Conservation (phyloP, 495 filamentous ascomycete species). For the Talaromyces liani region DNA sequence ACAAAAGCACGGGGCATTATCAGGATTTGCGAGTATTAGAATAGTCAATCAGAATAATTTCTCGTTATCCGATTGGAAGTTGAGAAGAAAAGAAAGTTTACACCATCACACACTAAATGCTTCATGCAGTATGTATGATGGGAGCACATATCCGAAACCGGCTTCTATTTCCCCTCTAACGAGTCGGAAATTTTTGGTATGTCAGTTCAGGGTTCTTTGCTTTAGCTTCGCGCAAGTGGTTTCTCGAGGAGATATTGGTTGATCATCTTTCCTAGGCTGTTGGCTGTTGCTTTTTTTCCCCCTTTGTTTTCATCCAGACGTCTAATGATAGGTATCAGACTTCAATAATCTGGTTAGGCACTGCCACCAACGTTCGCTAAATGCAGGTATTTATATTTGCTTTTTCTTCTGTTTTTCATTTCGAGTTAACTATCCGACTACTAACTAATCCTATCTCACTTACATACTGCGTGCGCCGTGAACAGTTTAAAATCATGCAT, state of each 20-base stretch:
- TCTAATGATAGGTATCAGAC: neutral
- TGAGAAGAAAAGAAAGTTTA: neutral
- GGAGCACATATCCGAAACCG: neutral
- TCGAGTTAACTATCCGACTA: neutral
- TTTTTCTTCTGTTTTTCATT: neutral
- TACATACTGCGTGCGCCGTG: neutral
- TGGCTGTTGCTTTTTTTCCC: neutral
- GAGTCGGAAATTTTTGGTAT: neutral
- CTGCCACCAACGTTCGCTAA: neutral
- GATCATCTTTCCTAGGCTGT: neutral
- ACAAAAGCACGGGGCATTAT: neutral
- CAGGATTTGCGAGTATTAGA: neutral
- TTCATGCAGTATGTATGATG: neutral
- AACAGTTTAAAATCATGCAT: neutral
- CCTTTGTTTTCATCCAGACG: neutral
- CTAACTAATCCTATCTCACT: neutral
- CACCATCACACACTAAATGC: neutral
- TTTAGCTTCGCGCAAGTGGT: neutral
- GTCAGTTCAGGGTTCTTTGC: neutral
- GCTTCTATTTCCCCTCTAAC: neutral
- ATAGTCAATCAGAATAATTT: neutral
- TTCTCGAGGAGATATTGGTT: neutral
- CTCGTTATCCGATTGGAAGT: neutral
- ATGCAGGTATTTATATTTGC: neutral
- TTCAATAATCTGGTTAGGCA: neutral